Evolutionary conservation across 768 basidiomycete genomes (phyloP).

Genomic region (Leccinum pellstonianum): DNA sequence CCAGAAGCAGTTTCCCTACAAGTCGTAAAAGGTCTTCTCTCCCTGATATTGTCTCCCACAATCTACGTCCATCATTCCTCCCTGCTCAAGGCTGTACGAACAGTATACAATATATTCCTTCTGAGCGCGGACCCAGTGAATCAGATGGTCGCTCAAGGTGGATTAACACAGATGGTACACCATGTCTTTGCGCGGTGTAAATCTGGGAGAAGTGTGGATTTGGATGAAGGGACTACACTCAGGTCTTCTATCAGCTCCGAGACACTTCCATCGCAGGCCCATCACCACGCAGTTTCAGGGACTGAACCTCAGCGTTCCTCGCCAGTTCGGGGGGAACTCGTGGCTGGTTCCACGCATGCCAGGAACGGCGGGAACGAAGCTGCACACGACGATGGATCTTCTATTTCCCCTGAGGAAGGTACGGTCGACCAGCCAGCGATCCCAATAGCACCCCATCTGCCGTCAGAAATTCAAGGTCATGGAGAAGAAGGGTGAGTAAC

Average conservation of each 20-base stretch:
- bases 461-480: conserved; percentile 6
- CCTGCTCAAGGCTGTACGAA: conserved; percentile 91
- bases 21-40: conserved; percentile 92
- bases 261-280: conserved; percentile 8
- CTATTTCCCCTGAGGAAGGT: conserved; percentile 3
- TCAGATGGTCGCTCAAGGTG: conserved; percentile 98
- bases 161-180: conserved; percentile 96
- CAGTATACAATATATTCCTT: conserved; percentile 97
- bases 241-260: conserved; percentile 27
- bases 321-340: neutral
- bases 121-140: conserved; percentile 88
- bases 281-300: conserved; percentile 5
- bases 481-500: conserved; percentile 24
- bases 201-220: conserved; percentile 27
- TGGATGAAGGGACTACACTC: conserved; percentile 16
- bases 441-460: neutral
- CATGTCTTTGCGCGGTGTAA: conserved; percentile 89
- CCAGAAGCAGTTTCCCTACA: conserved; percentile 92
- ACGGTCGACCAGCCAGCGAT: neutral
- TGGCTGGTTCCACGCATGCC: conserved; percentile 1
- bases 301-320: conserved; percentile 15
- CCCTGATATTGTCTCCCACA: conserved; percentile 83
- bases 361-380: conserved; percentile 4
- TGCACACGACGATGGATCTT: neutral
- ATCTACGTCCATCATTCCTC: conserved; percentile 94